Conservation (phyloP, 2,329 filamentous ascomycete species). For the Phaeomoniella chlamydospora region DNA sequence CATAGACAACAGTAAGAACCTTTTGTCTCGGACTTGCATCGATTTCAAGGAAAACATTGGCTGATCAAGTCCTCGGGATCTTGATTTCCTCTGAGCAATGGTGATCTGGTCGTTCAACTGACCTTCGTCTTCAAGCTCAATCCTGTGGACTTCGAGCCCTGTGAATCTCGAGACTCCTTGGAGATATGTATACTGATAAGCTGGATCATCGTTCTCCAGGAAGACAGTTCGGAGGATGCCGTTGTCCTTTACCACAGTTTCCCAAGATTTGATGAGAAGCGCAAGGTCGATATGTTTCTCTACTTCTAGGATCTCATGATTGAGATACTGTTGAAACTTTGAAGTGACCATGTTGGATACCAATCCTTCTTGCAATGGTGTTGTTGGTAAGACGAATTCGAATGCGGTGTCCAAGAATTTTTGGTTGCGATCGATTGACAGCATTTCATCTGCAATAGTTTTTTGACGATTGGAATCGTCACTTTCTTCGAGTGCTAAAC, state of each 20-base stretch:
- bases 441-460: constrained; percentile 10
- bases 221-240: constrained; percentile 69
- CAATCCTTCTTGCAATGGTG: constrained; percentile 78
- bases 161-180: constrained; percentile 32
- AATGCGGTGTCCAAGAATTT: constrained; percentile 25
- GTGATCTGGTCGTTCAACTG: constrained; percentile 3
- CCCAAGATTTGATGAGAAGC: constrained; percentile 48
- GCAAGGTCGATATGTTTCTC: constrained; percentile 36
- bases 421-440: constrained; percentile 9
- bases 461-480: constrained; percentile 5
- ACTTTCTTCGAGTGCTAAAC: constrained; percentile 3
- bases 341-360: constrained; percentile 68
- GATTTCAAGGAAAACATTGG: neutral
- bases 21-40: neutral
- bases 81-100: constrained; percentile 9
- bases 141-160: neutral
- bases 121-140: constrained; percentile 2
- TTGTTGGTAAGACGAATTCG: constrained; percentile 55
- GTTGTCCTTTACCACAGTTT: constrained; percentile 39
- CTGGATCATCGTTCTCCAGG: constrained; percentile 46
- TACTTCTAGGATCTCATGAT: constrained; percentile 62
- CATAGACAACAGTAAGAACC: constrained; percentile 48
- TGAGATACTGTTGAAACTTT: constrained; percentile 65
- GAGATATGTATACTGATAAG: constrained; percentile 39
- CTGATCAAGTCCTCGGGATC: neutral